Evolutionary conservation across 1,139 yeast species (phyloP), one percentile per base, ranked within the genome.

Genomic region (Meyerozyma sp.): DNA sequence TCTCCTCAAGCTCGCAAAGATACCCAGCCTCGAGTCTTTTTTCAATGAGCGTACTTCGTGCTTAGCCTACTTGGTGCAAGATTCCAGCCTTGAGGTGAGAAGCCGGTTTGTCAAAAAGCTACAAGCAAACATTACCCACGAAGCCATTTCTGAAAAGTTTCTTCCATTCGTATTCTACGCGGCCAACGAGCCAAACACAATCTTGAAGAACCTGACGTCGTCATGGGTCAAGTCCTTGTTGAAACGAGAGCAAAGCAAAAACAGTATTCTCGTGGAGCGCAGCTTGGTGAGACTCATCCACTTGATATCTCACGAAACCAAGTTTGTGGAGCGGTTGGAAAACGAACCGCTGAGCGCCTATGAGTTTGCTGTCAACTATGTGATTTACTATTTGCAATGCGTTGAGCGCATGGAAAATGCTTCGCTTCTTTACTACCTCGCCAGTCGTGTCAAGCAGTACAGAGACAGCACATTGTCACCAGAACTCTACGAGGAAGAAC

Each of bases 391-490:
- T 50, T 63, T 88, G 44, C 81, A 77, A 40, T 59, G 78, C 7
- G 75, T 88, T 42, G 84, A 85, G 0, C 79, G 74, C 8, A 73
- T 77, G 36, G 86, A 83, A 25, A 90, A 88, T 53, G 70, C 86
- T 26, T 84, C 94, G 2, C 63, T 89, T 47, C 58, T 90, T 6
- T 89, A 81, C 57, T 89, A 90, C 58, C 67, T 88, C 42, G 82
- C 94, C 0, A 86, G 88, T 49, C 72, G 95, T 41, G 76, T 89
- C 26, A 90, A 89, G 58, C 95, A 89, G 57, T 86, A 83, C 53
- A 70, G 82, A 46, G 96, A 88, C 63, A 72, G 70, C 2, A 57
- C 70, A 1, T 52, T 74, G n/a, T 66, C 66, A 25, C 63, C 70
- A 11, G 50, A 54, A 1, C 60, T 65, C 4, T 79, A 67, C 44